Conservation (phyloP, 129 eudicot species). For the Lactuca saligna region DNA sequence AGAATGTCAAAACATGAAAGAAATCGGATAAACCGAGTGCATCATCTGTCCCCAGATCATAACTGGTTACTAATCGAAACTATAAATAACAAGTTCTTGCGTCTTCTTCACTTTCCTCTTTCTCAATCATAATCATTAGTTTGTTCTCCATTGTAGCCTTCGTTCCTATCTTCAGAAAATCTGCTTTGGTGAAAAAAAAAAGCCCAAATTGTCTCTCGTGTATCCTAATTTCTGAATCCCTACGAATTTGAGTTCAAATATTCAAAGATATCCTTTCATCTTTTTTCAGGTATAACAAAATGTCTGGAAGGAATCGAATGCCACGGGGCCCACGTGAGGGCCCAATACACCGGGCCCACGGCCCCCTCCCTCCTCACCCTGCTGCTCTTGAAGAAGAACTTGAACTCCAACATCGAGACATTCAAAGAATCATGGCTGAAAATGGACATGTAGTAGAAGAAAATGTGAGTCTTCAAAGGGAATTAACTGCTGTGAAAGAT, state of each 20-base stretch:
- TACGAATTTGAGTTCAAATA: too few species aligned
- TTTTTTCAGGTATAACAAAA: conserved; percentile 24
- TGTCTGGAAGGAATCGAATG: conserved; percentile 81
- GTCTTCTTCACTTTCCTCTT: not conserved
- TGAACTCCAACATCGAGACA: conserved; percentile 76
- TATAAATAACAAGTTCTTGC: too few species aligned
- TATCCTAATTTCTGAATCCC: not conserved
- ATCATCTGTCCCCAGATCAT: too few species aligned
- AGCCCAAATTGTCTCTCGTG: not conserved
- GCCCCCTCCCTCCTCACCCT: conserved; percentile 66
- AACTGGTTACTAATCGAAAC: too few species aligned
- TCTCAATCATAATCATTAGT: not conserved
- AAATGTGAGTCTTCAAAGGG: conserved; percentile 72
- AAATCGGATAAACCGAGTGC: not conserved
- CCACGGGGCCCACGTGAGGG: conserved; percentile 53
- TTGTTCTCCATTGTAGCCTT: not conserved
- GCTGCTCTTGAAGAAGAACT: conserved; percentile 75
- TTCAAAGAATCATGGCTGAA: conserved; percentile 60
- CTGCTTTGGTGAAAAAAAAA: not conserved
- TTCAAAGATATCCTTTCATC: too few species aligned
- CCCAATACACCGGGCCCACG: conserved; percentile 46
- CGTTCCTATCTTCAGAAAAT: not conserved
- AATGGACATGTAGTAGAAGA: conserved; percentile 73
- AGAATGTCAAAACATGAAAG: not conserved
- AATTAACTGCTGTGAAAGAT: conserved; percentile 62